These are phyloP conservation scores for Helianthus annuus DNA, from an alignment of 129 eudicot species.

Conservation along the genomic window HanXRQr2.0-SUNRISE NC_035440.2:15309099-15309598, in stretches of 20 bases:
- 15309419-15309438: too few species aligned
- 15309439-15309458: too few species aligned
- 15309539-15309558: constrained; percentile 39
- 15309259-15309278: constrained; percentile 51
- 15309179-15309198: constrained; percentile 44
- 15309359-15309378: too few species aligned
- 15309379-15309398: too few species aligned
- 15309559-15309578: constrained; percentile 1
- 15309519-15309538: too few species aligned
- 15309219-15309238: constrained; percentile 55
- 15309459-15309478: too few species aligned
- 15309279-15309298: constrained; percentile 54
- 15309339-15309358: too few species aligned
- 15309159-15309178: constrained; percentile 34
- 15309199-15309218: constrained; percentile 44
- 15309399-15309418: too few species aligned
- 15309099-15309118: background rate
- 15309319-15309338: too few species aligned
- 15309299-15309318: constrained; percentile 61
- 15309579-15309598: too few species aligned
- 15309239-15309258: constrained; percentile 47
- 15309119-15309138: constrained; percentile 11
- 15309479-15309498: too few species aligned
- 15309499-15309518: too few species aligned
- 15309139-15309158: constrained; percentile 24